phyloP scores from a whole-genome alignment of 768 basidiomycete genomes.

The Psilocybe tampanensis region DNA sequence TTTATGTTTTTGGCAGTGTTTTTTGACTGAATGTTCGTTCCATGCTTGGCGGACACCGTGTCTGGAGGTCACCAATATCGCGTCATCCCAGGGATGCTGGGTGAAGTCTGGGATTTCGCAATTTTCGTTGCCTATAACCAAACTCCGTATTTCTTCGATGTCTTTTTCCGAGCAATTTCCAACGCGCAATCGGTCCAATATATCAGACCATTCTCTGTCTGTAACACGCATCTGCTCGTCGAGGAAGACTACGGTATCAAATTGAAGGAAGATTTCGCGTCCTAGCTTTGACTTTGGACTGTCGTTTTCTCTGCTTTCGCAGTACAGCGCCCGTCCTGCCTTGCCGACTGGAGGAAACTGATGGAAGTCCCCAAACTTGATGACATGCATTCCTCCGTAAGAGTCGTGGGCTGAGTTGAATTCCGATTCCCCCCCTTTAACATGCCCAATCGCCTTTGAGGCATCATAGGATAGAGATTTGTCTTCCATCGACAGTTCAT shows the following conservation, averaged over 20 bases:
- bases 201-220: slow-evolving; percentile 31
- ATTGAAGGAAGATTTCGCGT: slow-evolving; percentile 26
- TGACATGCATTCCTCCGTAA: slow-evolving; percentile 43
- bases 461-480: slow-evolving; percentile 22
- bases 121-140: slow-evolving; percentile 20
- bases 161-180: slow-evolving; percentile 31
- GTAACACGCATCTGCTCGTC: slow-evolving; percentile 35
- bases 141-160: slow-evolving; percentile 17
- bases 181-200: slow-evolving; percentile 28
- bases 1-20: slow-evolving; percentile 20
- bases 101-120: slow-evolving; percentile 27
- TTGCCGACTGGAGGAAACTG: no score
- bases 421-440: slow-evolving; percentile 5
- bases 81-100: slow-evolving; percentile 31
- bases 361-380: slow-evolving; percentile 44
- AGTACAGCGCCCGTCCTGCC: slow-evolving; percentile 26
- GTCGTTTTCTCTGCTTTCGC: slow-evolving; percentile 1
- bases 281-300: slow-evolving; percentile 18
- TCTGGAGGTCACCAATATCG: slow-evolving; percentile 37
- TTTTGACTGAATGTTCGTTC: slow-evolving; percentile 31
- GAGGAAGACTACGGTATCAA: slow-evolving; percentile 35
- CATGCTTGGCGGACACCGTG: slow-evolving; percentile 36
- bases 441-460: slow-evolving; percentile 22
- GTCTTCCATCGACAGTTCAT: slow-evolving; percentile 44
- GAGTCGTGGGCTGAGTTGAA: slow-evolving; percentile 29